Conservation (phyloP, 2,329 filamentous ascomycete species). For the Pseudogymnoascus sp. region DNA sequence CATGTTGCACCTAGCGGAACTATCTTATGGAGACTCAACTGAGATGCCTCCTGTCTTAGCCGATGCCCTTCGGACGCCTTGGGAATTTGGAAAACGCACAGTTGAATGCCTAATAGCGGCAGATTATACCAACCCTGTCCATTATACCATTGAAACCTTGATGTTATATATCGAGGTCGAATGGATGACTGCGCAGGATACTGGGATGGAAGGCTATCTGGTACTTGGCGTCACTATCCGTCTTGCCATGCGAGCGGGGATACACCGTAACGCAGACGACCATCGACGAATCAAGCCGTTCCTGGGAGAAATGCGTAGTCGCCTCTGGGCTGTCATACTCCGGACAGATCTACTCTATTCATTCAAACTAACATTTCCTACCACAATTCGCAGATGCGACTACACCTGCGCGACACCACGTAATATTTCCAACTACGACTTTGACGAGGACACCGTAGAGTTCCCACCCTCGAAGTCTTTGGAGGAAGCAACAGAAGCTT, state of each 20-base stretch:
- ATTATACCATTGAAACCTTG: conserved; percentile 14
- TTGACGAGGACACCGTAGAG: conserved; percentile 6
- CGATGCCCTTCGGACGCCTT: not conserved
- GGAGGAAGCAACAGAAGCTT: conserved; percentile 11
- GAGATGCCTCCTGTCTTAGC: not conserved
- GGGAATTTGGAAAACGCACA: conserved; percentile 13
- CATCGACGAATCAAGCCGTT: conserved; percentile 11
- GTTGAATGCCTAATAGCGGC: conserved; percentile 14
- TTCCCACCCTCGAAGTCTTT: conserved; percentile 10
- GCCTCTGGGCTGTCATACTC: conserved; percentile 10
- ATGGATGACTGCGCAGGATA: conserved; percentile 14
- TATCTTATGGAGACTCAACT: conserved; percentile 12
- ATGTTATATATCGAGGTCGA: conserved; percentile 14
- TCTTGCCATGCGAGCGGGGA: conserved; percentile 14
- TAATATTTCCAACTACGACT: conserved; percentile 11
- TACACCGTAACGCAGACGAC: conserved; percentile 10
- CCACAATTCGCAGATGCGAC: conserved; percentile 7
- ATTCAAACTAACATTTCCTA: conserved; percentile 11
- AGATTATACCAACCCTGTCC: conserved; percentile 13
- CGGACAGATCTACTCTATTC: conserved; percentile 11
- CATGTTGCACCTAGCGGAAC: conserved; percentile 12
- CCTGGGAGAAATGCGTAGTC: conserved; percentile 11
- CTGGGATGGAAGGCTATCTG: conserved; percentile 11
- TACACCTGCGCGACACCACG: conserved; percentile 10
- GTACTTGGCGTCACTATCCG: conserved; percentile 12